A percentile compares a stretch with the other conserved stretches of the same genome.
Evolutionary conservation across 768 basidiomycete species (phyloP).

Genomic region (Collybiopsis luxurians): DNA sequence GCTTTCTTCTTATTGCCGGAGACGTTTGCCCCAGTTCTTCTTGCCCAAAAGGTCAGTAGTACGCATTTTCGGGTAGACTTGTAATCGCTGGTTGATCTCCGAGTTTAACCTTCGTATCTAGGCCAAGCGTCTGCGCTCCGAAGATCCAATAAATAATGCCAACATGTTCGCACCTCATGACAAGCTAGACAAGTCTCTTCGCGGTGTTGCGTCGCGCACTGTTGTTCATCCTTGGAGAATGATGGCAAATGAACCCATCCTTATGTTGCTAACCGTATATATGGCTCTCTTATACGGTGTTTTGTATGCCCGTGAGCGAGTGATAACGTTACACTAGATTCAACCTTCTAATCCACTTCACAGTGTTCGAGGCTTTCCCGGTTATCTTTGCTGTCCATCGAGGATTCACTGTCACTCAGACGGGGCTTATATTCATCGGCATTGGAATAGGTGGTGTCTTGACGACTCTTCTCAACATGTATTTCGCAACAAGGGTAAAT

Average conservation of each 20-base stretch:
- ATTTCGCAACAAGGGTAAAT: slow-evolving; percentile 26
- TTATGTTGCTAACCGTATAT: slow-evolving; percentile 49
- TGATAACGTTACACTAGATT: too few species aligned
- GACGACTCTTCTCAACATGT: slow-evolving; percentile 23
- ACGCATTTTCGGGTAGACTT: too few species aligned
- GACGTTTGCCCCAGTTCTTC: slow-evolving; percentile 62
- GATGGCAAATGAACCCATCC: slow-evolving; percentile 48
- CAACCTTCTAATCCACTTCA: too few species aligned
- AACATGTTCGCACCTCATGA: slow-evolving; percentile 33
- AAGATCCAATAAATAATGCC: slow-evolving; percentile 21
- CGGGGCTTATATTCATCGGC: slow-evolving; percentile 39
- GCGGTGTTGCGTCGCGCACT: slow-evolving; percentile 30
- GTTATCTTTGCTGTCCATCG: slow-evolving; percentile 32
- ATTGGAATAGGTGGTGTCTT: slow-evolving; percentile 32
- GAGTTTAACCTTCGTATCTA: too few species aligned
- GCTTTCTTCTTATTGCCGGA: slow-evolving; percentile 55
- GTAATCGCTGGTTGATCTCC: too few species aligned
- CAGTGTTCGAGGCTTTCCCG: slow-evolving; percentile 37
- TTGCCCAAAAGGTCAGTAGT: slow-evolving; percentile 42
- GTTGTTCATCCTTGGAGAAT: slow-evolving; percentile 47
- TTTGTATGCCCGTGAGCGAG: slow-evolving; percentile 52
- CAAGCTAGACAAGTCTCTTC: slow-evolving; percentile 24
- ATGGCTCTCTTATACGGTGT: slow-evolving; percentile 45
- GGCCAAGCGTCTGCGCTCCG: slow-evolving; percentile 41
- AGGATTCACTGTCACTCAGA: slow-evolving; percentile 33